Conservation (phyloP, 768 basidiomycete genomes). For the Podaxis sp. region DNA sequence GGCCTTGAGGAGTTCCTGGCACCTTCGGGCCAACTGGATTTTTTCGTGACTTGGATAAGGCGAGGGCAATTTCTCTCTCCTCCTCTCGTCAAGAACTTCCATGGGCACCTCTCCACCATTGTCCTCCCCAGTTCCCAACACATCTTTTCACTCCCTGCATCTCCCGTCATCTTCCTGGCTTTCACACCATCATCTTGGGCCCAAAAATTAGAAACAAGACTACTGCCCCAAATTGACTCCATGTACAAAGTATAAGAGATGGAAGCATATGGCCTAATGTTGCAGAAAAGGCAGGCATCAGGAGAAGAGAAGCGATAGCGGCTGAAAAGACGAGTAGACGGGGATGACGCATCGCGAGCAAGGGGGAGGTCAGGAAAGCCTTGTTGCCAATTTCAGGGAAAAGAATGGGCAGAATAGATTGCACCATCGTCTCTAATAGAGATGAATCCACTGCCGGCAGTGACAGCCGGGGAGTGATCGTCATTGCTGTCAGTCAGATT, state of each 20-base stretch:
- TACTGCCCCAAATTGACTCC: conserved; percentile 72
- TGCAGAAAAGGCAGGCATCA: conserved; percentile 95
- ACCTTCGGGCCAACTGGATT: conserved; percentile 46
- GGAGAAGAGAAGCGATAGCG: conserved; percentile 79
- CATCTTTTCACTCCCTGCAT: conserved; percentile 71
- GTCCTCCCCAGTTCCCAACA: conserved; percentile 90
- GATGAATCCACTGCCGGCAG: not conserved
- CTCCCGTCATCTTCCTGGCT: conserved; percentile 68
- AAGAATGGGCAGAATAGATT: conserved; percentile 89
- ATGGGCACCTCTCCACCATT: conserved; percentile 60
- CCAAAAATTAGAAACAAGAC: conserved; percentile 93
- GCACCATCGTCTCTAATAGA: conserved; percentile 52
- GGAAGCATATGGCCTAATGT: conserved; percentile 91
- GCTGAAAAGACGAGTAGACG: conserved; percentile 83
- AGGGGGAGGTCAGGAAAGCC: conserved; percentile 84
- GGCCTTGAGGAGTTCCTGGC: conserved; percentile 80
- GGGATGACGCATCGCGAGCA: conserved; percentile 89
- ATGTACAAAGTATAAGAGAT: conserved; percentile 66
- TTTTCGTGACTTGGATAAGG: conserved; percentile 19
- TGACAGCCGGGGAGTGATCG: not conserved
- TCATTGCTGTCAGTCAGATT: not conserved
- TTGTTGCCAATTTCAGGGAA: conserved; percentile 96
- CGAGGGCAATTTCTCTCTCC: conserved; percentile 20
- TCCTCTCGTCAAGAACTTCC: conserved; percentile 75
- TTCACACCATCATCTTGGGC: conserved; percentile 79